Base-by-base conservation (phyloP, 106 monocot genomes). In the Ottelia alismoides region DNA sequence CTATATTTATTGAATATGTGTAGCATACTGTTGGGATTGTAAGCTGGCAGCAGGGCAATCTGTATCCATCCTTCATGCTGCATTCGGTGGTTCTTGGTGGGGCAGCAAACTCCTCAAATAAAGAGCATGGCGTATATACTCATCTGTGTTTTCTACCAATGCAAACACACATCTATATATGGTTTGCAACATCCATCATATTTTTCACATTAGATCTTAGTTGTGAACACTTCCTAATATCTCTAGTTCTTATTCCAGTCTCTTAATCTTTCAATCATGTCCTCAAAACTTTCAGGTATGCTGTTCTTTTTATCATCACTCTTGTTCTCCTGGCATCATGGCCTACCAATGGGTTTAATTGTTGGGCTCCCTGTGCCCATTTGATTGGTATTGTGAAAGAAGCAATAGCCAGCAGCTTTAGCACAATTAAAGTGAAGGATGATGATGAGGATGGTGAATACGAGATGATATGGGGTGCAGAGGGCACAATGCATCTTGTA, bases 51-150 rank as follows among this genome's bases (percentile, higher is more conserved):
- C 96, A 90, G 28, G 96, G 96, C 26, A 98, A 85, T 65, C 60
- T 89, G 31, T 82, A 79, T 72, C 96, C 96, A 45, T 98, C 96
- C 52, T 98, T 98, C 74, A 90, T 98, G 96, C 76, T 98, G 59
- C 69, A 89, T 2, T 72, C 85, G 61, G 82, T 60, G 27, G 31
- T 40, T 18, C 29, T 62, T 23, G 23, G 51, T 49, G 27, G 66
- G 58, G 56, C 67, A 31, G 29, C 31, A 28, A 80, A 80, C 62
- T 32, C 56, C 65, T 65, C 70, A 24, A 47, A 64, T 24, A 31
- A 69, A 60, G 55, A 47, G 47, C 27, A 32, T 46, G 25, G 17
- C 14, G 79, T 85, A 56, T 70, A 79, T 25, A 82, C 79, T 45
- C 62, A 70, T 44, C 55, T 90, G 28, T 98, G 96, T 75, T 90